Conservation (phyloP, 73 alveolate genomes). For the Blepharisma stoltei region DNA sequence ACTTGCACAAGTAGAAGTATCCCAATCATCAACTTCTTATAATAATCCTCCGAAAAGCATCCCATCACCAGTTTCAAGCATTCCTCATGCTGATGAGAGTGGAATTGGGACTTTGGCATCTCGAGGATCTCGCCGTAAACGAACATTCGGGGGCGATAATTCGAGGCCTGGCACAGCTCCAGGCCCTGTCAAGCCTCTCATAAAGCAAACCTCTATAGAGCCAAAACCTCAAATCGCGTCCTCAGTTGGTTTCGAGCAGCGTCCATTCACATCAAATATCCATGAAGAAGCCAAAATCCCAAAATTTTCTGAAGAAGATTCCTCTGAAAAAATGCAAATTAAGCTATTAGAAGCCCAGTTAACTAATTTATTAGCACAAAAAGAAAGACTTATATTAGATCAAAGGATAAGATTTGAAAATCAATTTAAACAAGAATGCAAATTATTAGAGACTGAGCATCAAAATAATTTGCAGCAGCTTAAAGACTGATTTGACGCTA, state of each 20-base stretch:
- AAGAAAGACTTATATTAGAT: background rate
- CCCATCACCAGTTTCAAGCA: too few species aligned
- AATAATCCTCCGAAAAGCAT: too few species aligned
- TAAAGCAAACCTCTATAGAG: too few species aligned
- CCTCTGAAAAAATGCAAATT: background rate
- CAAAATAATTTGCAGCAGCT: background rate
- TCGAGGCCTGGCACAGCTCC: constrained; percentile 5
- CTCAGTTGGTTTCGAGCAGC: too few species aligned
- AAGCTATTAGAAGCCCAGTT: background rate
- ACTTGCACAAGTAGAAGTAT: too few species aligned
- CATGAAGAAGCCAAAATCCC: too few species aligned
- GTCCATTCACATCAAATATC: too few species aligned
- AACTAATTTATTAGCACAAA: background rate
- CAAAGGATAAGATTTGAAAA: constrained; percentile 9
- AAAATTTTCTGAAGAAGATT: too few species aligned
- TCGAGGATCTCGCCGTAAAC: background rate
- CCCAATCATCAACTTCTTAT: too few species aligned
- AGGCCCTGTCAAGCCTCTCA: too few species aligned
- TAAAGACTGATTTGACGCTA: background rate
- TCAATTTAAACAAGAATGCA: background rate
- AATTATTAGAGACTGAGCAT: background rate
- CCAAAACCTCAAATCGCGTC: too few species aligned
- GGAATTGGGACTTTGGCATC: background rate
- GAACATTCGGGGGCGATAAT: background rate
- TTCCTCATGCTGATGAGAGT: background rate